phyloP scores from a whole-genome alignment of 176 grass and related monocot species.

The Eleusine indica region DNA sequence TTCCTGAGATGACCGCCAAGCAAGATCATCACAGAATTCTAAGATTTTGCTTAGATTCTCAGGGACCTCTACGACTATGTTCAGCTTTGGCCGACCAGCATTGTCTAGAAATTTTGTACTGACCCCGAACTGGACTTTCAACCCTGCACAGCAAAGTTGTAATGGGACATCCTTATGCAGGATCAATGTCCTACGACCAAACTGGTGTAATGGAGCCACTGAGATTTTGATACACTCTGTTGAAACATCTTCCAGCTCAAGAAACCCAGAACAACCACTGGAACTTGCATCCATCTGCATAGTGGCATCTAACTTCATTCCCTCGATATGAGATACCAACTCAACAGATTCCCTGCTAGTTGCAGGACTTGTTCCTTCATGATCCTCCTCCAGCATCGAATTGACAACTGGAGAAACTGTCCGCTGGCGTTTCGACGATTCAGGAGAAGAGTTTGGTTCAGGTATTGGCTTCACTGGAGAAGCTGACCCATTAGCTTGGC shows the following conservation, averaged over 20 bases:
- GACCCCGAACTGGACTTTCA: slow-evolving; percentile 67
- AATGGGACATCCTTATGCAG: slow-evolving; percentile 60
- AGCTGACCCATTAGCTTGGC: slow-evolving; percentile 39
- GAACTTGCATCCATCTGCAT: slow-evolving; percentile 46
- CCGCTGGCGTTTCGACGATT: slow-evolving; percentile 52
- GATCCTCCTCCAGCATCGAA: slow-evolving; percentile 27
- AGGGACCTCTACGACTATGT: slow-evolving; percentile 63
- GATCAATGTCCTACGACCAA: slow-evolving; percentile 46
- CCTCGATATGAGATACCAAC: slow-evolving; percentile 59
- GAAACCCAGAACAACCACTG: slow-evolving; percentile 60
- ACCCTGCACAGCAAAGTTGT: slow-evolving; percentile 58
- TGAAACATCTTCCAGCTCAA: slow-evolving; percentile 62
- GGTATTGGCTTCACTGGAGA: slow-evolving; percentile 34
- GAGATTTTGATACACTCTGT: slow-evolving; percentile 62
- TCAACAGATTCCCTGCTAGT: slow-evolving; percentile 42
- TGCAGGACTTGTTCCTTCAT: slow-evolving; percentile 33
- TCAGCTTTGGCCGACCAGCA: slow-evolving; percentile 75
- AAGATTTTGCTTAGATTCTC: slow-evolving; percentile 71
- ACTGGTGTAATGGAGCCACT: slow-evolving; percentile 49
- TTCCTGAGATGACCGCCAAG: slow-evolving; percentile 56
- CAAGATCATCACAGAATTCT: slow-evolving; percentile 70
- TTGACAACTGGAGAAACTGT: slow-evolving; percentile 20
- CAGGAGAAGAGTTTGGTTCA: slow-evolving; percentile 34
- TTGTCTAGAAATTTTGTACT: slow-evolving; percentile 71
- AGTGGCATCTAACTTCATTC: slow-evolving; percentile 65